Evolutionary conservation across 306 rosid species (phyloP).

Genomic region (Fagus sylvatica): DNA sequence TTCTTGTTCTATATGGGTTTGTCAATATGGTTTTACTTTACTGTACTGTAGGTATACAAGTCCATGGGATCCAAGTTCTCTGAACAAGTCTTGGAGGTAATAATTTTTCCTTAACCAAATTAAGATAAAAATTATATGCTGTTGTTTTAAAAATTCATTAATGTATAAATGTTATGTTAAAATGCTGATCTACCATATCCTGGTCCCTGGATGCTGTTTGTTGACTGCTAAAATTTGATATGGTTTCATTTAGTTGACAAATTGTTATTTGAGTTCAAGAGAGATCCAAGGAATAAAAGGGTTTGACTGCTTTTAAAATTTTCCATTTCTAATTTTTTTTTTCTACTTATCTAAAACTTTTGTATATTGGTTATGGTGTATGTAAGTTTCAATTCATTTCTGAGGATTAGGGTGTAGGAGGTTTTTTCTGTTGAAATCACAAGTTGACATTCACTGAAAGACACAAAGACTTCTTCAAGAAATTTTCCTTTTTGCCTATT

Average conservation of each 20-base stretch:
- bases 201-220: neutral
- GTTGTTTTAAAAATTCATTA: neutral
- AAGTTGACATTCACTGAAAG: neutral
- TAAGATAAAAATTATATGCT: neutral
- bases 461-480: neutral
- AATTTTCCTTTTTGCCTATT: conserved; percentile 5
- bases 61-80: conserved; percentile 67
- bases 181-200: neutral
- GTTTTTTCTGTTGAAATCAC: conserved; percentile 4
- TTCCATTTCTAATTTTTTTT: neutral
- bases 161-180: neutral
- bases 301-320: neutral
- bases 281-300: neutral
- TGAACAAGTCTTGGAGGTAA: conserved; percentile 76
- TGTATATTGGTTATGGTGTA: neutral
- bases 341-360: neutral
- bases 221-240: neutral
- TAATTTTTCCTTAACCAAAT: neutral
- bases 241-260: neutral
- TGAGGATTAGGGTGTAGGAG: conserved; percentile 7
- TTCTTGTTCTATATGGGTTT: conserved; percentile 4
- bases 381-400: neutral
- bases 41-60: conserved; percentile 68
- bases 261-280: neutral
- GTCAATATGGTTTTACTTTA: conserved; percentile 11